phyloP scores from a whole-genome alignment of 208 protist genomes.

The Trypanosoma mega region DNA sequence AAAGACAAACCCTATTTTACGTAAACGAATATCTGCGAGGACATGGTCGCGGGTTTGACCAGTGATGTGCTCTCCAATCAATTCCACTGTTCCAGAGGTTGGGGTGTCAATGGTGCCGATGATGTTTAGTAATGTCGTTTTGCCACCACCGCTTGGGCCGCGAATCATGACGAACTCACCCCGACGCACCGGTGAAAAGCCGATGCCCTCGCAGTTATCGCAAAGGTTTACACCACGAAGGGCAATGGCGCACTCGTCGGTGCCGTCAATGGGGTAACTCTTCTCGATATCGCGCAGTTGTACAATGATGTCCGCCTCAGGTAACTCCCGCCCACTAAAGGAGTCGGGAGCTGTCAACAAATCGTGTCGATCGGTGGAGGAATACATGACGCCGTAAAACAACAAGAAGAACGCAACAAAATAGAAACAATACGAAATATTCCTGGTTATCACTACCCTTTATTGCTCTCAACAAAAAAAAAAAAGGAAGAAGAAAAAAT shows the following conservation, averaged over 20 bases:
- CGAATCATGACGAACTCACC: conserved; percentile 97
- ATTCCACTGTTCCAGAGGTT: conserved; percentile 77
- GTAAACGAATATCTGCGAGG: conserved; percentile 91
- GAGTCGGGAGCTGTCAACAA: no score
- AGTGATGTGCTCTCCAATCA: conserved; percentile 80
- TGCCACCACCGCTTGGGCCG: conserved; percentile 96
- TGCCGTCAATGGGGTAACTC: conserved; percentile 59
- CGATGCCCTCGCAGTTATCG: conserved; percentile 24
- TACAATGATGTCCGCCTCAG: conserved; percentile 47
- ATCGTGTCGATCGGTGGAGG: neutral
- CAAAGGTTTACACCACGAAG: conserved; percentile 64
- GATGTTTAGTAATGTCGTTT: conserved; percentile 96
- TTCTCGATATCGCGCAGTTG: conserved; percentile 64
- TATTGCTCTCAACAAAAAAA: conserved; percentile 12
- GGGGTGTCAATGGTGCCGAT: conserved; percentile 92
- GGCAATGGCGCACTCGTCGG: conserved; percentile 52
- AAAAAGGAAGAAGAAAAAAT: conserved; percentile 5
- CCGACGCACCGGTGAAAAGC: conserved; percentile 76
- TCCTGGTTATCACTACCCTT: no score
- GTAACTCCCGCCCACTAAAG: no score
- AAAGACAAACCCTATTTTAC: conserved; percentile 96
- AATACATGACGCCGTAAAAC: neutral
- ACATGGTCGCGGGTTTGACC: conserved; percentile 63
- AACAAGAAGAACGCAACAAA: neutral
- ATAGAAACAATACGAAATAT: no score